A percentile compares a stretch with the other conserved stretches of the same genome.
Evolutionary conservation across 2,329 filamentous ascomycete genomes (phyloP).

Genomic region (Pseudogymnoascus sp.): DNA sequence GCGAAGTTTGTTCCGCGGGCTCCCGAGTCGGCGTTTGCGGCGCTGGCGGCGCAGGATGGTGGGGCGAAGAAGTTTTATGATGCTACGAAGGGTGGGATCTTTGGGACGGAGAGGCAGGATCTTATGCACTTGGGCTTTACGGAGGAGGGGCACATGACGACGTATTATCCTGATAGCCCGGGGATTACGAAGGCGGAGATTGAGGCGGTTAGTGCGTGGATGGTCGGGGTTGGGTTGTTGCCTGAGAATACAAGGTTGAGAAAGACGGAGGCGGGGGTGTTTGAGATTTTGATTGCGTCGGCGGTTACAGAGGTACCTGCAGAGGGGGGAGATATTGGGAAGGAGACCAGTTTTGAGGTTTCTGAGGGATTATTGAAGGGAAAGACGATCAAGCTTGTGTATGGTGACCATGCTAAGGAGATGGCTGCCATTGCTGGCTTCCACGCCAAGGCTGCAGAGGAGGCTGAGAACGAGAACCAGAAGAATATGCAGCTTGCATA

Average conservation of each 20-base stretch:
- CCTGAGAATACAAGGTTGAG: constrained; percentile 70
- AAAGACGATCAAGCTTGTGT: constrained; percentile 63
- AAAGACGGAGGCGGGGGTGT: constrained; percentile 57
- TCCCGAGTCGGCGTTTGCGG: constrained; percentile 53
- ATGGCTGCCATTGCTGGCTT: constrained; percentile 63
- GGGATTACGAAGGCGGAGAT: constrained; percentile 71
- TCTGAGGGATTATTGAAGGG: constrained; percentile 54
- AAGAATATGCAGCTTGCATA: constrained; percentile 68
- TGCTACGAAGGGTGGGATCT: constrained; percentile 64
- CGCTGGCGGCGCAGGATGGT: constrained; percentile 52
- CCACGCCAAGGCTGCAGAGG: constrained; percentile 59
- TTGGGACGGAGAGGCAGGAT: constrained; percentile 55
- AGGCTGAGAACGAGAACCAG: constrained; percentile 67
- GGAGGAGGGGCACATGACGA: constrained; percentile 69
- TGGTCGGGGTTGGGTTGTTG: constrained; percentile 64
- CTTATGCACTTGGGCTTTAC: constrained; percentile 71
- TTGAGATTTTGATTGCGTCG: constrained; percentile 69
- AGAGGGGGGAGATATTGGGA: constrained; percentile 61
- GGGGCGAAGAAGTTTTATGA: constrained; percentile 59
- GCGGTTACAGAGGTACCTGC: constrained; percentile 52
- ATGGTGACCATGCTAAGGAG: constrained; percentile 66
- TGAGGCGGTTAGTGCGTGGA: constrained; percentile 61
- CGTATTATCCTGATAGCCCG: constrained; percentile 73
- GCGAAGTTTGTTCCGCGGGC: constrained; percentile 75
- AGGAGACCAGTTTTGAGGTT: constrained; percentile 53